These are phyloP conservation scores for Sporothrix curviconia DNA, from an alignment of 2,329 filamentous ascomycete species.

Conservation along the genomic window DNA sequence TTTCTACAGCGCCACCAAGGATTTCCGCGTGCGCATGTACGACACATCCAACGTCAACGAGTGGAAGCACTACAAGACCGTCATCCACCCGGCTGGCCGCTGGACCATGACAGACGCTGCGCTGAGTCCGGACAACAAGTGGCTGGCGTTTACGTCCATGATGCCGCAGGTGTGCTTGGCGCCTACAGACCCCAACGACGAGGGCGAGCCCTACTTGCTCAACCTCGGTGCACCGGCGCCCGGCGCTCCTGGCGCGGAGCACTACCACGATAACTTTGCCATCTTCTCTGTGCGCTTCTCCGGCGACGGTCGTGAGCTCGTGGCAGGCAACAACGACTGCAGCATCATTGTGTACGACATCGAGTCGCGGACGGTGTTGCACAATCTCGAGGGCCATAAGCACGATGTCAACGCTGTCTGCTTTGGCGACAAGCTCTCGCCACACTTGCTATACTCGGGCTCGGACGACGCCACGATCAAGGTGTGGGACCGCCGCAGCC, in stretches of 20 bases:
- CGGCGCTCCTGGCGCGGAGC: constrained; percentile 24
- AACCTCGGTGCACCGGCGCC: constrained; percentile 53
- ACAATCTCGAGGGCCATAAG: constrained; percentile 70
- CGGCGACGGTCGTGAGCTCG: constrained; percentile 81
- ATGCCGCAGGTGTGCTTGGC: constrained; percentile 77
- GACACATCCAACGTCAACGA: constrained; percentile 92
- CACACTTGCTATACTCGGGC: constrained; percentile 91
- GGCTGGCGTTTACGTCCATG: constrained; percentile 87
- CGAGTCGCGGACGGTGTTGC: constrained; percentile 66
- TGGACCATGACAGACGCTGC: constrained; percentile 97
- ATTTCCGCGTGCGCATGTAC: constrained; percentile 94
- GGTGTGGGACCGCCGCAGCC: constrained; percentile 91
- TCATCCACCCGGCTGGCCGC: constrained; percentile 74
- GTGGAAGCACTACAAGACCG: constrained; percentile 94
- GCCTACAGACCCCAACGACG: constrained; percentile 76
- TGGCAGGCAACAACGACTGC: constrained; percentile 75
- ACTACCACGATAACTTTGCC: constrained; percentile 41
- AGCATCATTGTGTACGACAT: constrained; percentile 90
- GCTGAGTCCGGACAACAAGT: constrained; percentile 83
- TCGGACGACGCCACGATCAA: constrained; percentile 92
- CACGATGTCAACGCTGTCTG: constrained; percentile 96
- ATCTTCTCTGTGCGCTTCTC: constrained; percentile 93
- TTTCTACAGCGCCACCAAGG: constrained; percentile 86
- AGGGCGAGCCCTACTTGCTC: constrained; percentile 71
- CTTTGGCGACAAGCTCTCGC: constrained; percentile 81